phyloP scores from a whole-genome alignment of 2,329 filamentous ascomycete genomes.

The Aspergillus felis region DNA sequence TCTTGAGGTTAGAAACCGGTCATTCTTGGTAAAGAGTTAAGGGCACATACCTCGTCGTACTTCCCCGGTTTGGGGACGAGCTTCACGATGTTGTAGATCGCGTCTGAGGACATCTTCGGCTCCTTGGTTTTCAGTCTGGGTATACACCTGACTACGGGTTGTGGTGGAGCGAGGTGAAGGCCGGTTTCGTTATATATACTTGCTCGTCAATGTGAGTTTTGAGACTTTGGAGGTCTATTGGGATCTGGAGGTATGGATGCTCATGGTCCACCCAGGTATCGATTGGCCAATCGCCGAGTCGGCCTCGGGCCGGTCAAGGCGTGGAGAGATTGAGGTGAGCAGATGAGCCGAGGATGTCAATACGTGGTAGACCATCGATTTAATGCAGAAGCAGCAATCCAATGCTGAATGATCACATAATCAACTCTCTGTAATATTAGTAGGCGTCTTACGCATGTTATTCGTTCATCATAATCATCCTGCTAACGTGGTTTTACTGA shows the following conservation, averaged over 20 bases:
- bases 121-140: not conserved
- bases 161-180: not conserved
- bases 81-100: conserved; percentile 18
- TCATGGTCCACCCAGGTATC: not conserved
- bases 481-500: not conserved
- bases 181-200: not conserved
- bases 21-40: not conserved
- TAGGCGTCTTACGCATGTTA: not conserved
- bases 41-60: conserved; percentile 12
- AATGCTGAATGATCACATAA: not conserved
- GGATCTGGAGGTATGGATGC: not conserved
- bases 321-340: not conserved
- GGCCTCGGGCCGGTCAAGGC: not conserved
- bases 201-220: not conserved
- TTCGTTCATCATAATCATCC: not conserved
- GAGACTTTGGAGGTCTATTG: not conserved
- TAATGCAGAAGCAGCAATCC: not conserved
- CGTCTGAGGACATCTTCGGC: conserved; percentile 5
- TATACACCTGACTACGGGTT: not conserved
- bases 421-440: not conserved
- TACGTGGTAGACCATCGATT: not conserved
- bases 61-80: conserved; percentile 18
- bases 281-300: not conserved
- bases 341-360: conserved; percentile 1
- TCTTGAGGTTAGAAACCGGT: not conserved